phyloP scores from a whole-genome alignment of 225 moss, liverwort and hornwort genomes.

The Polytrichum formosum region DNA sequence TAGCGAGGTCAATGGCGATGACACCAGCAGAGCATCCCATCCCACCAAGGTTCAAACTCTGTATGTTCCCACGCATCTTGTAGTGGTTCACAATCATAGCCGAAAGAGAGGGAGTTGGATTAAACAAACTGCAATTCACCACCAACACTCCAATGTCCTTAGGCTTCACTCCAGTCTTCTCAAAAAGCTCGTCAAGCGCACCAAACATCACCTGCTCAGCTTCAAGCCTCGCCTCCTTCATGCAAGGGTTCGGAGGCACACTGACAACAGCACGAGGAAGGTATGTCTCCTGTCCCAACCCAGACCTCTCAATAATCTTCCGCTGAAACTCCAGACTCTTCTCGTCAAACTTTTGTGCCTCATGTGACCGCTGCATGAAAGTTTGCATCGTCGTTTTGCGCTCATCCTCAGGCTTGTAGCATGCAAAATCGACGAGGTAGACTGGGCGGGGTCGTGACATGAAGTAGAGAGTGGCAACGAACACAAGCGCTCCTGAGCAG shows the following conservation, averaged over 20 bases:
- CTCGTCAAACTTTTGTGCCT: slow-evolving; percentile 48
- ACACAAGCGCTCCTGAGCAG: slow-evolving; percentile 50
- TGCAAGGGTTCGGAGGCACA: slow-evolving; percentile 51
- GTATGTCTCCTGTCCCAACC: slow-evolving; percentile 52
- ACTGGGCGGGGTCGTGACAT: slow-evolving; percentile 54
- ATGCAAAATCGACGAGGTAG: slow-evolving; percentile 51
- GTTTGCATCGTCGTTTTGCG: slow-evolving; percentile 43
- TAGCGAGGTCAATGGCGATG: slow-evolving; percentile 49
- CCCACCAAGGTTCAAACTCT: slow-evolving; percentile 49
- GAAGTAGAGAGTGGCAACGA: slow-evolving; percentile 48
- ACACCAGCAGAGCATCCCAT: slow-evolving; percentile 60
- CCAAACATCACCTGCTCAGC: slow-evolving; percentile 61
- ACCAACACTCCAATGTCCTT: slow-evolving; percentile 45
- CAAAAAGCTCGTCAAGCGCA: slow-evolving; percentile 48
- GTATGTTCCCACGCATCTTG: slow-evolving; percentile 58
- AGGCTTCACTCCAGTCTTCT: slow-evolving; percentile 51
- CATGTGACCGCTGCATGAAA: slow-evolving; percentile 33
- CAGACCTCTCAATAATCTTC: slow-evolving; percentile 57
- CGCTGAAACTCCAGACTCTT: slow-evolving; percentile 45
- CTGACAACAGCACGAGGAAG: slow-evolving; percentile 45
- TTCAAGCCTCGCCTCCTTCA: slow-evolving; percentile 49
- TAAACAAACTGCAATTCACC: slow-evolving; percentile 57
- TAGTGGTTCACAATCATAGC: slow-evolving; percentile 64
- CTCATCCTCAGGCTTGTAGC: slow-evolving; percentile 44
- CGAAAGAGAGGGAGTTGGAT: slow-evolving; percentile 54